Conservation (phyloP, 306 rosid species). For the Oxytropis ochrocephala region DNA sequence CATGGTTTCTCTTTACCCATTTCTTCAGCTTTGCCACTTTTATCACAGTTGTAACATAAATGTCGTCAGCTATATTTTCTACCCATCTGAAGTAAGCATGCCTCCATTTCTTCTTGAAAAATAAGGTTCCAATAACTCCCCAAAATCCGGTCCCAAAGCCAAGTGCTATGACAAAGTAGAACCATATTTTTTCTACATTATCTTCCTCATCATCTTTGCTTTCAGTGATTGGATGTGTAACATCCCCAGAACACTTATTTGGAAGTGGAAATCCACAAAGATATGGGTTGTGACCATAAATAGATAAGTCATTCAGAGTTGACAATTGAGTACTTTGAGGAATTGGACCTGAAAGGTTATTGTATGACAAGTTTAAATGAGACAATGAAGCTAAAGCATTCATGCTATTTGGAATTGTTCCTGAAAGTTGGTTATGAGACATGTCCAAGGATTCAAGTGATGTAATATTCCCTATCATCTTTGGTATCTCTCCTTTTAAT, state of each 20-base stretch:
- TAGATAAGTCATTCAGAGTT: neutral
- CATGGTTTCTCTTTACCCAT: neutral
- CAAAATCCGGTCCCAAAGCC: slow-evolving; percentile 13
- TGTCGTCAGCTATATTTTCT: slow-evolving; percentile 1
- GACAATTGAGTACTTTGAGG: neutral
- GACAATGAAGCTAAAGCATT: neutral
- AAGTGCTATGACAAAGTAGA: no score
- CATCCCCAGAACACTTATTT: no score
- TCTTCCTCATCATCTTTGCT: no score
- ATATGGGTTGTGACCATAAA: no score
- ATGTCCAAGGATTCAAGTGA: slow-evolving; percentile 18
- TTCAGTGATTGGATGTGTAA: no score
- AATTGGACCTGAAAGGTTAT: no score
- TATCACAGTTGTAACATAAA: neutral
- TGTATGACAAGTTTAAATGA: neutral
- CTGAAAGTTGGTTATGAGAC: slow-evolving; percentile 17
- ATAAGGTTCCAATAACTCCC: slow-evolving; percentile 1
- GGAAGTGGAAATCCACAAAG: no score
- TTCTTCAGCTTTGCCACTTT: neutral
- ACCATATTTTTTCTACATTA: no score
- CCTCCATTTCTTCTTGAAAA: slow-evolving; percentile 13
- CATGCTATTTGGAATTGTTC: slow-evolving; percentile 18
- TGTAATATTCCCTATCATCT: neutral
- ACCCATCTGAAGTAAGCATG: slow-evolving; percentile 22
- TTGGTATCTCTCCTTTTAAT: slow-evolving; percentile 7